Percentiles rank a stretch among this genome's conserved stretches.
Conservation (phyloP, 1,284 basidiomycete genomes). For the Rhodotorula sp. region DNA sequence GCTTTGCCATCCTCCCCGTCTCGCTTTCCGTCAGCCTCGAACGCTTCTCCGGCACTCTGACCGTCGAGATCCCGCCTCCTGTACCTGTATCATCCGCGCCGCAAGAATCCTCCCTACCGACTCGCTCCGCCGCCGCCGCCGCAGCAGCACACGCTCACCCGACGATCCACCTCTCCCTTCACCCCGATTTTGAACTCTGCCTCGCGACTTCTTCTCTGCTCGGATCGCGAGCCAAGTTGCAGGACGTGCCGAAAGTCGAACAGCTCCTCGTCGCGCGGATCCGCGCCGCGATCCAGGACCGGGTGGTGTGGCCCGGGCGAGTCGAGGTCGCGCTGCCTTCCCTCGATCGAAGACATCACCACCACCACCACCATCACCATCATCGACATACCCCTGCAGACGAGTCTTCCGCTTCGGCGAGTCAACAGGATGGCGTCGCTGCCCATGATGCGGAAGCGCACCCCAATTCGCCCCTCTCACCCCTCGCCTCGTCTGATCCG, state of each 20-base stretch:
- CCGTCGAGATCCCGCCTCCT: slow-evolving; percentile 33
- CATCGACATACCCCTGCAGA: not conserved
- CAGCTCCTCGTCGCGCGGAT: slow-evolving; percentile 57
- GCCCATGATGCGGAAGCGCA: not conserved
- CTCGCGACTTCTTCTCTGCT: slow-evolving; percentile 57
- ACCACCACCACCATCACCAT: not conserved
- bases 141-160: slow-evolving; percentile 42
- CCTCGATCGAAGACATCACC: slow-evolving; percentile 5
- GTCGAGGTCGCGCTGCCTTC: slow-evolving; percentile 31
- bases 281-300: slow-evolving; percentile 52
- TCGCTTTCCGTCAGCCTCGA: slow-evolving; percentile 57
- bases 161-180: slow-evolving; percentile 55
- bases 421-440: not conserved
- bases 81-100: not conserved
- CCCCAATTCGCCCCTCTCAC: slow-evolving; percentile 2
- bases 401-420: not conserved
- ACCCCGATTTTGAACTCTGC: slow-evolving; percentile 59
- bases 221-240: slow-evolving; percentile 59
- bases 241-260: slow-evolving; percentile 62
- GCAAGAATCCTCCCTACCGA: slow-evolving; percentile 2
- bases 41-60: slow-evolving; percentile 57
- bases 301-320: slow-evolving; percentile 39
- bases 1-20: slow-evolving; percentile 59
- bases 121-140: slow-evolving; percentile 28
- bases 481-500: not conserved